Evolutionary conservation across 371 early-diverging fungal genomes (phyloP).

Genomic region (Syncephalastrum sp.): DNA sequence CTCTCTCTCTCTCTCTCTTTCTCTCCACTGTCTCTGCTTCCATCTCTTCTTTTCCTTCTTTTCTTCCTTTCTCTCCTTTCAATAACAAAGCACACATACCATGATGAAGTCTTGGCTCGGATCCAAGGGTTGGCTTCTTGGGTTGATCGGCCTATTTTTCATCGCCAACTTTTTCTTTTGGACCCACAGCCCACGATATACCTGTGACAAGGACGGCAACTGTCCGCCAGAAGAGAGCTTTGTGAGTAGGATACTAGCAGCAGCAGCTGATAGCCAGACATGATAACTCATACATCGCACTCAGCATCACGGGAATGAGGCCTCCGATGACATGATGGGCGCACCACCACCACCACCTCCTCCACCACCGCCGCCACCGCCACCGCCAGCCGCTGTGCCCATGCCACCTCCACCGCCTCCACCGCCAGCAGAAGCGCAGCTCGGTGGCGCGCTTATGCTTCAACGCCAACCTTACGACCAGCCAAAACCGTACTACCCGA

Average conservation of each 20-base stretch:
- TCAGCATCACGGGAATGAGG: no score
- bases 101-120: constrained; percentile 17
- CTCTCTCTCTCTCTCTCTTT: no score
- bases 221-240: constrained; percentile 1
- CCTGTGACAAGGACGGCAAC: constrained; percentile 11
- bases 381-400: constrained; percentile 3
- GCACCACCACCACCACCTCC: constrained; percentile 4
- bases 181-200: constrained; percentile 12
- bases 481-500: constrained; percentile 13
- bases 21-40: not conserved
- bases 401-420: constrained; percentile 15
- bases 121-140: constrained; percentile 16
- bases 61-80: constrained; percentile 1
- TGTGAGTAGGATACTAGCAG: no score
- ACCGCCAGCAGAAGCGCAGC: constrained; percentile 15
- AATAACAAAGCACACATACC: not conserved
- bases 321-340: not conserved
- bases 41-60: not conserved
- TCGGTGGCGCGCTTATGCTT: constrained; percentile 4
- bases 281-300: no score
- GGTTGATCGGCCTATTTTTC: constrained; percentile 12
- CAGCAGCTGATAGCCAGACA: no score
- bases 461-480: constrained; percentile 8
- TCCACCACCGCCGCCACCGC: constrained; percentile 11
- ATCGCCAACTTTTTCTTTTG: constrained; percentile 15